Percentiles rank a stretch among this genome's conserved stretches.
phyloP scores from a whole-genome alignment of 192 early-diverging fungal genomes.

The Backusella macrospora region DNA sequence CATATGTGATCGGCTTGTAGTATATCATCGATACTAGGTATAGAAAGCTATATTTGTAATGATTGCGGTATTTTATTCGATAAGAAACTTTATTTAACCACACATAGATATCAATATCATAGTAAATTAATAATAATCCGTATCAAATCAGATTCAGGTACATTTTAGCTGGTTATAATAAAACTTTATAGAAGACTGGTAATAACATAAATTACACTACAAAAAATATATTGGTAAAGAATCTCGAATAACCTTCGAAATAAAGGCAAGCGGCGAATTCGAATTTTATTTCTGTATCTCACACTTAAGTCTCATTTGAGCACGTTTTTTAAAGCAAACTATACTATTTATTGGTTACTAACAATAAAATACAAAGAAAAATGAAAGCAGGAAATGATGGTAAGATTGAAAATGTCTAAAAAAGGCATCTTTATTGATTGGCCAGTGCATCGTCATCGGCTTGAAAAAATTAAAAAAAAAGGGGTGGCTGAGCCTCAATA shows the following conservation, averaged over 20 bases:
- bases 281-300: no score
- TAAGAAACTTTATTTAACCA: background rate
- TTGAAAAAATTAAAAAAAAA: background rate
- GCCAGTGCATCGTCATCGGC: background rate
- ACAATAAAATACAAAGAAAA: no score
- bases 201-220: no score
- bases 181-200: no score
- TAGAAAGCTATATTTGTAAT: background rate
- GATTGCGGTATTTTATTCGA: background rate
- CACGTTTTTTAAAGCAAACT: no score
- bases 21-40: background rate
- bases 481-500: slow-evolving; percentile 3
- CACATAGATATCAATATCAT: background rate
- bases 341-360: no score
- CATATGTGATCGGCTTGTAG: background rate
- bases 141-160: background rate
- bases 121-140: background rate
- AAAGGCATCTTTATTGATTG: background rate
- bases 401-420: background rate
- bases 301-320: no score
- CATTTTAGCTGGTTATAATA: background rate
- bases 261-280: background rate
- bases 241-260: background rate
- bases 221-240: background rate
- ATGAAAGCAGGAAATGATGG: background rate